Evolutionary conservation across 202 grass and related monocot genomes (phyloP).

Genomic region (Panicum virgatum): DNA sequence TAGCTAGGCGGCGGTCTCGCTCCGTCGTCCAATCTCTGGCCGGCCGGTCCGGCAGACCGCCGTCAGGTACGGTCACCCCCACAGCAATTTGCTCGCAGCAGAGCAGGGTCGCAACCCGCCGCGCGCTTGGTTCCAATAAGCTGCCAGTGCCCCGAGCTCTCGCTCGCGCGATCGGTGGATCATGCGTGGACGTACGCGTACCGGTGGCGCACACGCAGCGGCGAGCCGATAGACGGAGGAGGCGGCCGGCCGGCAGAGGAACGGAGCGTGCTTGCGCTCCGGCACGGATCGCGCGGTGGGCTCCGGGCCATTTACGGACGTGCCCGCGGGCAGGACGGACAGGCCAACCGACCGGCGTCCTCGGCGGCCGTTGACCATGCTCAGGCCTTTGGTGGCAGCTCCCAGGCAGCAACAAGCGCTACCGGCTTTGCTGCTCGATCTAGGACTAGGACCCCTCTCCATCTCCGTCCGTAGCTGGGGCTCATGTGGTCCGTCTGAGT

Average conservation of each 20-base stretch:
- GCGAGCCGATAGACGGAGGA: background rate
- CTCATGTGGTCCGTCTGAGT: background rate
- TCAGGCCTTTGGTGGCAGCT: conserved; percentile 28
- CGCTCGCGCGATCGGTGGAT: background rate
- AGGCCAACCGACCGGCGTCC: conserved; percentile 46
- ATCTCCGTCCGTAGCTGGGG: background rate
- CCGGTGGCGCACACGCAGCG: too few relatives aligned
- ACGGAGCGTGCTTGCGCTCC: conserved; percentile 28
- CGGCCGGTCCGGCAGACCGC: too few relatives aligned
- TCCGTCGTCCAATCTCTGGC: background rate
- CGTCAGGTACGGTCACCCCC: background rate
- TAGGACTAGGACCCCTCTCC: background rate
- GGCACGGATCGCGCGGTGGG: conserved; percentile 22
- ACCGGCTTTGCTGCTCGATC: conserved; percentile 9
- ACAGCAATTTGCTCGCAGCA: too few relatives aligned
- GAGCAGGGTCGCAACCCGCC: background rate
- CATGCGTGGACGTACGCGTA: background rate
- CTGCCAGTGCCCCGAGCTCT: background rate
- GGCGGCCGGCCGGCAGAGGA: background rate
- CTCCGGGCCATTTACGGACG: conserved; percentile 39
- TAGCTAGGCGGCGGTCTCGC: background rate
- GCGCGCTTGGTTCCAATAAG: background rate
- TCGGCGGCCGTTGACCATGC: conserved; percentile 50
- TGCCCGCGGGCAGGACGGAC: conserved; percentile 27
- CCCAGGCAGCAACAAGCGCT: conserved; percentile 29